phyloP scores from a whole-genome alignment of 305 asterid genomes.

The Solanum hybrid region DNA sequence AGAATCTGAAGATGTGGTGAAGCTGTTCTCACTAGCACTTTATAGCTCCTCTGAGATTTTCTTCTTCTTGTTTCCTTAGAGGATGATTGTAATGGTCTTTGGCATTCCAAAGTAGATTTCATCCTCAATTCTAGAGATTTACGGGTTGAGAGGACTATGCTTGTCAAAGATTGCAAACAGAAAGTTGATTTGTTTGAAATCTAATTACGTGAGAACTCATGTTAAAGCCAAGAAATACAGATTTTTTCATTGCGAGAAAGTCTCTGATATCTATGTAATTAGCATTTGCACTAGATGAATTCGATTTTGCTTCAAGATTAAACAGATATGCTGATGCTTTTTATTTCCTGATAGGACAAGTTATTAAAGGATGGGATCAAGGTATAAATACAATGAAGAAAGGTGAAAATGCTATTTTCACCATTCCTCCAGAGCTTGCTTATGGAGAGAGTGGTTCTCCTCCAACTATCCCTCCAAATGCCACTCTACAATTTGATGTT shows the following conservation, averaged over 20 bases:
- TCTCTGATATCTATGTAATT: background rate
- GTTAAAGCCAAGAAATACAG: background rate
- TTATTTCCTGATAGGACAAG: conserved; percentile 51
- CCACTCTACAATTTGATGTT: conserved; percentile 84
- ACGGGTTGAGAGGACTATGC: background rate
- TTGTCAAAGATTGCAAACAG: background rate
- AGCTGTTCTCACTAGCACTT: background rate
- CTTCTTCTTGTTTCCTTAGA: background rate
- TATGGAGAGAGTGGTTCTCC: conserved; percentile 90
- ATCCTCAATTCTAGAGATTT: background rate
- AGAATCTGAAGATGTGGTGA: background rate
- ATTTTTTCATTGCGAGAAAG: background rate
- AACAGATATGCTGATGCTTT: background rate
- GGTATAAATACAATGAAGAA: conserved; percentile 95
- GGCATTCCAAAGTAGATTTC: background rate
- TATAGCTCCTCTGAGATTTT: background rate
- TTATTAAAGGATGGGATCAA: conserved; percentile 88
- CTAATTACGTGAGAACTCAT: background rate
- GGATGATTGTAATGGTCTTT: background rate
- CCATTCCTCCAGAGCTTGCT: conserved; percentile 85
- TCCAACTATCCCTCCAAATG: conserved; percentile 87
- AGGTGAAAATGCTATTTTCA: conserved; percentile 81
- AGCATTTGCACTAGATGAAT: background rate
- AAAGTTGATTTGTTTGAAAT: background rate
- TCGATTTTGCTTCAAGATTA: background rate